These are phyloP conservation scores for Parachlorella kessleri DNA, from an alignment of 139 green algal genomes.

Conservation along the genomic window DNA sequence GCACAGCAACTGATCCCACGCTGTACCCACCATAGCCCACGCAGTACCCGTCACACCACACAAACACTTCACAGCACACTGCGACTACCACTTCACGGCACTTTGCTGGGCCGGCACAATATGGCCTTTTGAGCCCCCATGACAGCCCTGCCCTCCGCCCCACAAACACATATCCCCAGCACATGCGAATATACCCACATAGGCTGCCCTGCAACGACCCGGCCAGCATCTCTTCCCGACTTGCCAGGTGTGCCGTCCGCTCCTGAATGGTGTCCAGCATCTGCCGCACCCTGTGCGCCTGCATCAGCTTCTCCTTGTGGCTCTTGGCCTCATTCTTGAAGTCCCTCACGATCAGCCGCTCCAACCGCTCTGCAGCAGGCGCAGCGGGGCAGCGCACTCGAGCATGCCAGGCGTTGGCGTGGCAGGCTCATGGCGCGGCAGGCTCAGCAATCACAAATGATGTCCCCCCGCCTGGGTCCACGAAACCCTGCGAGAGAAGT, in stretches of 20 bases:
- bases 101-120: no score
- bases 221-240: no score
- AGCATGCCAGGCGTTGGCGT: neutral
- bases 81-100: no score
- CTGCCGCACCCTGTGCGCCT: constrained; percentile 82
- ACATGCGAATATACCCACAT: neutral
- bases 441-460: neutral
- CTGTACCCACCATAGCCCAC: no score
- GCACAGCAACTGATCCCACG: no score
- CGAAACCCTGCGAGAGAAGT: no score
- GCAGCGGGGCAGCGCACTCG: neutral
- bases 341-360: constrained; percentile 85
- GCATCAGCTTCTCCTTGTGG: constrained; percentile 77
- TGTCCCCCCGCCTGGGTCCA: no score
- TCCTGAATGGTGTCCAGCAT: constrained; percentile 85
- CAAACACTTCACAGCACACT: no score
- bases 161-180: neutral
- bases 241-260: constrained; percentile 75
- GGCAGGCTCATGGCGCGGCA: neutral
- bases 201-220: neutral
- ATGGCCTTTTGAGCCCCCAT: no score
- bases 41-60: no score
- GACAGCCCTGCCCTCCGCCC: no score
- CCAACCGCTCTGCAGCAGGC: constrained; percentile 81
- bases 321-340: constrained; percentile 76